Conservation (phyloP, 1,139 yeast genomes). For the Blastobotrys niveus region DNA sequence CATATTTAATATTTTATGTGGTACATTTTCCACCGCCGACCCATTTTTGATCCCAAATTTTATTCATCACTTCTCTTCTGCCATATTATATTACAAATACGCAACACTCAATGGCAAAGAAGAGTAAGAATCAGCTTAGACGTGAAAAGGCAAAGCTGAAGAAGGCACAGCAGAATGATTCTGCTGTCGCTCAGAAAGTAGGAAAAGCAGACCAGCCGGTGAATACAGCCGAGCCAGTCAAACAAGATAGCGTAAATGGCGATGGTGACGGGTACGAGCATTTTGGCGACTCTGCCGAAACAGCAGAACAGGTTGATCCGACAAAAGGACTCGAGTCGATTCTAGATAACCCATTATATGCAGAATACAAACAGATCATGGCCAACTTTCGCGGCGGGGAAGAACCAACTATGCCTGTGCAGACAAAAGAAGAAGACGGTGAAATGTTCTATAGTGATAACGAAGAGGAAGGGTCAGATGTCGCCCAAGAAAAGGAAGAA, state of each 20-base stretch:
- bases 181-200: too few relatives aligned
- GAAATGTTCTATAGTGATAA: constrained; percentile 34
- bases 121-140: constrained; percentile 47
- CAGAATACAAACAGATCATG: constrained; percentile 42
- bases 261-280: constrained; percentile 7
- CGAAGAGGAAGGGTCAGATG: constrained; percentile 16
- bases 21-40: too few relatives aligned
- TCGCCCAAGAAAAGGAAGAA: constrained; percentile 21
- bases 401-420: constrained; percentile 14
- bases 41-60: too few relatives aligned
- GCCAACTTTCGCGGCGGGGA: constrained; percentile 38
- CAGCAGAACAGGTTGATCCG: constrained; percentile 15
- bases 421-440: constrained; percentile 8
- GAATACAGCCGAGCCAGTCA: constrained; percentile 9
- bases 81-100: background rate
- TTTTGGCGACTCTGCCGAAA: constrained; percentile 13
- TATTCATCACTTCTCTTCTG: background rate
- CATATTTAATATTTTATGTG: background rate
- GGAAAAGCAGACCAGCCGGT: constrained; percentile 9
- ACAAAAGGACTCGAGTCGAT: constrained; percentile 28
- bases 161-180: constrained; percentile 31
- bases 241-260: background rate
- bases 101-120: constrained; percentile 15
- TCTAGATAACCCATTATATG: constrained; percentile 38
- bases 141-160: constrained; percentile 54